Conservation (phyloP, 768 basidiomycete species). For the Collybiopsis confluens region DNA sequence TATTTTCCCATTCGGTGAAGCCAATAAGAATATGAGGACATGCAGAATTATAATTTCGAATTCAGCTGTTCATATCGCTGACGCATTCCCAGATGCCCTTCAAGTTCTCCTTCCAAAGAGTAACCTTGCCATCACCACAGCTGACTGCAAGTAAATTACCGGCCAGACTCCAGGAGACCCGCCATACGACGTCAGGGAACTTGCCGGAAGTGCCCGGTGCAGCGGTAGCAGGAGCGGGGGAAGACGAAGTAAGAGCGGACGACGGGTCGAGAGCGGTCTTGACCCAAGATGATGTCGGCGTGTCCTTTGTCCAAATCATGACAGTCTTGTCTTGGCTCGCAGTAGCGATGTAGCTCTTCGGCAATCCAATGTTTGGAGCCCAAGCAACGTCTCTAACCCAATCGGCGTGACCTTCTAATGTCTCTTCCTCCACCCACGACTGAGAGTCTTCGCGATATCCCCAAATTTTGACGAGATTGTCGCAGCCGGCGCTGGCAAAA, state of each 20-base stretch:
- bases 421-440: conserved; percentile 89
- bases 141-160: conserved; percentile 96
- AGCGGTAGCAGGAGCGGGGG: conserved; percentile 25
- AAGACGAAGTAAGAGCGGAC: conserved; percentile 40
- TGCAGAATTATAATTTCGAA: not conserved
- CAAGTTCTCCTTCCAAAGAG: conserved; percentile 96
- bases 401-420: conserved; percentile 87
- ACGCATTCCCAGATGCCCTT: conserved; percentile 97
- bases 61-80: conserved; percentile 86
- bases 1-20: too few relatives aligned
- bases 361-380: conserved; percentile 96
- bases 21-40: too few relatives aligned
- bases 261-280: conserved; percentile 79
- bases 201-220: conserved; percentile 52
- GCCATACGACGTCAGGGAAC: conserved; percentile 97
- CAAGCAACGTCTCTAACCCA: conserved; percentile 99
- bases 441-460: conserved; percentile 82
- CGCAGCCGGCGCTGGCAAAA: conserved; percentile 94
- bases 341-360: conserved; percentile 92
- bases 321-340: conserved; percentile 93
- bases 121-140: conserved; percentile 97
- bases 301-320: conserved; percentile 87
- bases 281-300: conserved; percentile 68
- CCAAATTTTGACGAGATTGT: conserved; percentile 95
- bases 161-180: conserved; percentile 97